phyloP scores from a whole-genome alignment of 495 filamentous ascomycete genomes.

The Daldinia decipiens region DNA sequence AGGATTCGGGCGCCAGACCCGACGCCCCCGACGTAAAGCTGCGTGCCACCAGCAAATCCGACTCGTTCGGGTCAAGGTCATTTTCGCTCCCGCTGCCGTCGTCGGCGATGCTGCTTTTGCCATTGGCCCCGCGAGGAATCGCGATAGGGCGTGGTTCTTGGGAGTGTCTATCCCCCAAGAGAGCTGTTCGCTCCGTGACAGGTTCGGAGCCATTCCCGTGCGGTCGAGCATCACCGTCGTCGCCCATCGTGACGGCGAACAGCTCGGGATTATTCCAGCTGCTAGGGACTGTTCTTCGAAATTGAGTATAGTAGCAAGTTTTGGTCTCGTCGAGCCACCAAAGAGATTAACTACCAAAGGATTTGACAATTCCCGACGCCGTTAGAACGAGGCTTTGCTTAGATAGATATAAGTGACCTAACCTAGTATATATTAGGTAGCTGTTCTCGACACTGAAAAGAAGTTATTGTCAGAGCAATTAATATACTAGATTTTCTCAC shows the following conservation, averaged over 20 bases:
- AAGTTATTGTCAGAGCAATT: background rate
- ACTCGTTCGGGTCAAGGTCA: constrained; percentile 53
- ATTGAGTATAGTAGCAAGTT: background rate
- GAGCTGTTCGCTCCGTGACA: constrained; percentile 29
- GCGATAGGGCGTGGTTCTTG: constrained; percentile 16
- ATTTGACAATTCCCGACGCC: constrained; percentile 4
- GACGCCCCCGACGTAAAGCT: constrained; percentile 50
- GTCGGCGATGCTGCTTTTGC: background rate
- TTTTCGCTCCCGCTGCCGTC: constrained; percentile 29
- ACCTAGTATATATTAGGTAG: background rate
- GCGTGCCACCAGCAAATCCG: constrained; percentile 54
- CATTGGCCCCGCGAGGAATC: constrained; percentile 21
- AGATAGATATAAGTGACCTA: background rate
- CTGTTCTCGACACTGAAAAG: background rate
- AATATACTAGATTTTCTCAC: background rate
- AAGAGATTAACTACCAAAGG: background rate
- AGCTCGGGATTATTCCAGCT: background rate
- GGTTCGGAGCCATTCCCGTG: constrained; percentile 13
- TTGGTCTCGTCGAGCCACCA: background rate
- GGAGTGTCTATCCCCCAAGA: constrained; percentile 19
- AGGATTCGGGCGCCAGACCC: constrained; percentile 53
- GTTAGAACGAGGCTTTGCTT: background rate
- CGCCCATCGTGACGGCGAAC: background rate
- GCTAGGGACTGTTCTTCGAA: background rate
- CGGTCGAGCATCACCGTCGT: constrained; percentile 5